Evolutionary conservation across 2,329 filamentous ascomycete genomes (phyloP).

Genomic region (Alternaria gaisen): DNA sequence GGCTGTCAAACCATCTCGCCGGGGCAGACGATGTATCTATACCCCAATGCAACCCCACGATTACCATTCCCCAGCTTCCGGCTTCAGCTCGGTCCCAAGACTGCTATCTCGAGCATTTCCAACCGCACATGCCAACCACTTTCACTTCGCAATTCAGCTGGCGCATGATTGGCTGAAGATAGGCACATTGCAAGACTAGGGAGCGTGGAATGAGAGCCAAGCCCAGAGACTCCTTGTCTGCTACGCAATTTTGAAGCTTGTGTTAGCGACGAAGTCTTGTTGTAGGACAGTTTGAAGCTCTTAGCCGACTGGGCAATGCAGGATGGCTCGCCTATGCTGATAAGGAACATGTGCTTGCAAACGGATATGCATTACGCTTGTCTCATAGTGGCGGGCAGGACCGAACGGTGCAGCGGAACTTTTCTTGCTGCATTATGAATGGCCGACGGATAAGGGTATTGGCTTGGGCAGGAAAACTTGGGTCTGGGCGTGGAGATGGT

Average conservation of each 20-base stretch:
- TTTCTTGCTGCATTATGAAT: conserved; percentile 18
- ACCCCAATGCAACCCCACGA: conserved; percentile 10
- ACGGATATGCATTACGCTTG: conserved; percentile 1
- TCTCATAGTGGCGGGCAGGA: conserved; percentile 14
- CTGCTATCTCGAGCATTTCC: conserved; percentile 26
- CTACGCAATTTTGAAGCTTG: conserved; percentile 16
- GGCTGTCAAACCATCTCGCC: conserved; percentile 2
- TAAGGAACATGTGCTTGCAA: conserved; percentile 22
- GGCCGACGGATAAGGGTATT: conserved; percentile 6
- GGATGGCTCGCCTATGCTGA: conserved; percentile 28
- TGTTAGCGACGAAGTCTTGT: conserved; percentile 12
- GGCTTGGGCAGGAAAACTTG: not conserved
- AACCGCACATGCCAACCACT: conserved; percentile 8
- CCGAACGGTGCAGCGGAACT: conserved; percentile 15
- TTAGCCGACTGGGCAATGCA: conserved; percentile 18
- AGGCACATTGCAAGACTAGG: conserved; percentile 15
- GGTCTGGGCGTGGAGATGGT: conserved; percentile 29
- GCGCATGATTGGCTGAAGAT: conserved; percentile 35
- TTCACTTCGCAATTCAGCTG: not conserved
- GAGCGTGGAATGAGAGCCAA: conserved; percentile 11
- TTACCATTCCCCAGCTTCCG: not conserved
- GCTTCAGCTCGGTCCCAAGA: conserved; percentile 5
- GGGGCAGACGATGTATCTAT: conserved; percentile 30
- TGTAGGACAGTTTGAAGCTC: conserved; percentile 5
- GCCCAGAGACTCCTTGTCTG: conserved; percentile 16